Percentiles rank a stretch among this genome's conserved stretches.
phyloP scores from a whole-genome alignment of 345 rosid species.

The Streptanthus diversifolius region DNA sequence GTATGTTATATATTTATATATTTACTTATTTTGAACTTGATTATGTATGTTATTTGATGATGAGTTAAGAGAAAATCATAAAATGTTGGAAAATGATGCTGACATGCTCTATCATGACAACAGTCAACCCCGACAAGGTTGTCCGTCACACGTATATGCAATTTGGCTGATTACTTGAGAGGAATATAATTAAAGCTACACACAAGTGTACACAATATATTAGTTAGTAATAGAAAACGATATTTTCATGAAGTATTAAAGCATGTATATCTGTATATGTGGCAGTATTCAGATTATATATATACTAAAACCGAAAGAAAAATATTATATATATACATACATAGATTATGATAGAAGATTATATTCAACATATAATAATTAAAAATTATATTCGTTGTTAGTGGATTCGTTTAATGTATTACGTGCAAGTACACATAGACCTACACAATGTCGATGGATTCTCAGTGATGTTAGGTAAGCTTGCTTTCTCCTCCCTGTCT shows the following conservation, averaged over 20 bases:
- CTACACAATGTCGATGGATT: background rate
- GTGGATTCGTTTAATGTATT: slow-evolving; percentile 5
- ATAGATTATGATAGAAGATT: background rate
- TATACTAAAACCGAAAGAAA: no score
- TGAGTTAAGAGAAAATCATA: background rate
- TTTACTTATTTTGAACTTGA: no score
- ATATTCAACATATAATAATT: background rate
- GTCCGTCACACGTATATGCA: slow-evolving; percentile 10
- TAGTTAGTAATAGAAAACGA: background rate
- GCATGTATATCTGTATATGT: background rate
- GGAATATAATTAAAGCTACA: background rate
- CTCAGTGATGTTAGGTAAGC: slow-evolving; percentile 13
- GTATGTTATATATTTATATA: background rate
- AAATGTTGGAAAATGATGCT: slow-evolving; percentile 8
- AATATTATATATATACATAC: background rate
- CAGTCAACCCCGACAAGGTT: slow-evolving; percentile 16
- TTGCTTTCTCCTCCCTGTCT: background rate
- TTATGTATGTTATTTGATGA: background rate
- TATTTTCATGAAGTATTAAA: background rate
- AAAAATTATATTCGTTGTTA: background rate
- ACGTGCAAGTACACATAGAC: slow-evolving; percentile 1
- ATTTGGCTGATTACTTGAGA: slow-evolving; percentile 9
- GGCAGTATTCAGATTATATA: background rate
- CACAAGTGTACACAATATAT: background rate
- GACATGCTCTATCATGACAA: slow-evolving; percentile 9